Base-by-base conservation (phyloP, 2,329 filamentous ascomycete species). In the Diaporthe amygdali region DNA sequence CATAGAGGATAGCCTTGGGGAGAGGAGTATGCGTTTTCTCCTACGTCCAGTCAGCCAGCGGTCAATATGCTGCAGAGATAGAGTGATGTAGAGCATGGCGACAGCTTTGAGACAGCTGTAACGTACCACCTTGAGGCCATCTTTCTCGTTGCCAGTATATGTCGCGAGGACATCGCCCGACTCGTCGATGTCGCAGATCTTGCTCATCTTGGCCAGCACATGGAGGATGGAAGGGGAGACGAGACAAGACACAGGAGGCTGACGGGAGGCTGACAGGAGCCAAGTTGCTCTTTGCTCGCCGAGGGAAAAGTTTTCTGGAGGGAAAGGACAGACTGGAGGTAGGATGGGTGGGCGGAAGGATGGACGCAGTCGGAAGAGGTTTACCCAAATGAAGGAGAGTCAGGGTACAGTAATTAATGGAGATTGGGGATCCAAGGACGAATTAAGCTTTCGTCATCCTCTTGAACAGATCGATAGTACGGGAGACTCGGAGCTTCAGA, bases 1-100 rank as follows among this genome's bases (percentile, higher is more conserved):
- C 89, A 75, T 94, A 91, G 51, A 95, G 78, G 10, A 85, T 70
- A 20, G 79, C 78, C 72, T 84, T 85, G 73, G 77, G 74, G 9
- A 79, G 74, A 5, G 81, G 80, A 0, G 81, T 79, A 22, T 78
- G 75, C 37, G 80, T 81, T 75, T 79, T 80, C 70, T 81, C 78
- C 80, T 81, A 64, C 10, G 47, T 37, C 30, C 32, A 52, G 39
- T 52, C 25, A 37, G n/a, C 25, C 32, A 44, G 49, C 30, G 14
- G n/a, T 30, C 17, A 41, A 32, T 6, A 6, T 14, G 34, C 15
- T 20, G 6, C 44, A 46, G 59, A 22, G 34, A 34, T 22, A 44
- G 32, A 67, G 7, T 25, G 25, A 15, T 32, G n/a, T 37, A 70
- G 51, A 41, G 32, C 25, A 20, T 10, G 20, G 27, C 12, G 20